These are phyloP conservation scores for Protoeuglena noctilucae DNA, from an alignment of 139 green algal genomes.

Conservation along the genomic window DNA sequence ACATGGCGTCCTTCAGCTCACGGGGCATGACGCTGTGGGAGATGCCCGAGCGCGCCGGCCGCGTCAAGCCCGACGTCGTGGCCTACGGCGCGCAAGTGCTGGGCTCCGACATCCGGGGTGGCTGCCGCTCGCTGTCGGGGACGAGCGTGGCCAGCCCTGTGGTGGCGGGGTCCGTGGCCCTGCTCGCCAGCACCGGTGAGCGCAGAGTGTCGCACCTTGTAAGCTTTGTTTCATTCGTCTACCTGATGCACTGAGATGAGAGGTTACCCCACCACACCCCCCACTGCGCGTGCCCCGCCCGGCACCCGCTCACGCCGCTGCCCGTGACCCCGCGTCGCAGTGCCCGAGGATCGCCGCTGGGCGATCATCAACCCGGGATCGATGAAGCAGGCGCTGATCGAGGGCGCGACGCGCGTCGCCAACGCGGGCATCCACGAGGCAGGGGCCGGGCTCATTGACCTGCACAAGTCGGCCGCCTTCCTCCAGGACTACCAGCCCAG, in stretches of 20 bases:
- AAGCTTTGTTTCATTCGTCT: no score
- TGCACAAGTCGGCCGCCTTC: conserved; percentile 36
- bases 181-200: conserved; percentile 77
- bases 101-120: conserved; percentile 71
- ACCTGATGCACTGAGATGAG: no score
- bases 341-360: conserved; percentile 55
- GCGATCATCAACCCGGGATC: conserved; percentile 83
- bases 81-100: conserved; percentile 84
- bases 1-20: conserved; percentile 81
- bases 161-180: conserved; percentile 77
- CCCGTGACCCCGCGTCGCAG: no score
- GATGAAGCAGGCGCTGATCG: conserved; percentile 97
- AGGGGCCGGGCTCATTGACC: conserved; percentile 49
- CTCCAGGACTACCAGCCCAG: conserved; percentile 60
- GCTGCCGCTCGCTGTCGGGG: conserved; percentile 62
- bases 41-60: conserved; percentile 51
- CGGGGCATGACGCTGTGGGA: conserved; percentile 95
- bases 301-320: no score
- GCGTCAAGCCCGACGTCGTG: conserved; percentile 89
- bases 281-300: no score
- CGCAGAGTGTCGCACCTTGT: no score
- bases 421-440: conserved; percentile 1
- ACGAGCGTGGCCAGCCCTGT: conserved; percentile 92
- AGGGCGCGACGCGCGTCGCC: conserved; percentile 58
- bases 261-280: no score